Percentiles rank a stretch among this genome's conserved stretches.
These are phyloP conservation scores for Alternaria brassicae DNA, from an alignment of 2,329 filamentous ascomycete genomes.

Conservation along the genomic window DNA sequence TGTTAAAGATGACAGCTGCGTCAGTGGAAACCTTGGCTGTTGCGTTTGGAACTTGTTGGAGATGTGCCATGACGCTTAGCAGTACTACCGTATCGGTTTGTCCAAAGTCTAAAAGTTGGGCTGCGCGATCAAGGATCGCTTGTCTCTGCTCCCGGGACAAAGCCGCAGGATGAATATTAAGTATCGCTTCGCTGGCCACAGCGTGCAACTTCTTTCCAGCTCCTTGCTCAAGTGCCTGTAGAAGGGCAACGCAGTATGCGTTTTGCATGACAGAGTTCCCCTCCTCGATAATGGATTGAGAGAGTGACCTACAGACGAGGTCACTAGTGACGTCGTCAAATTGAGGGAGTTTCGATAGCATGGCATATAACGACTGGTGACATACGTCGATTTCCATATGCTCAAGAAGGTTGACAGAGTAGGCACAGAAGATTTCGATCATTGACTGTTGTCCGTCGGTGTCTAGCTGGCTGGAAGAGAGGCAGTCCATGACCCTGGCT, in stretches of 20 bases:
- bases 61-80: conserved; percentile 38
- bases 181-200: conserved; percentile 26
- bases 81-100: conserved; percentile 16
- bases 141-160: conserved; percentile 45
- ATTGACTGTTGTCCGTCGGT: conserved; percentile 24
- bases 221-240: conserved; percentile 19
- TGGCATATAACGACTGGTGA: conserved; percentile 22
- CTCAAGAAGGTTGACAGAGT: conserved; percentile 36
- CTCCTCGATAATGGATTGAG: conserved; percentile 31
- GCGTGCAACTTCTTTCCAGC: conserved; percentile 11
- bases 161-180: conserved; percentile 33
- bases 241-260: conserved; percentile 29
- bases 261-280: conserved; percentile 27
- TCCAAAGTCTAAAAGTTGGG: conserved; percentile 21
- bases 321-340: conserved; percentile 13
- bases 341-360: conserved; percentile 28
- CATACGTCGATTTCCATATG: conserved; percentile 25
- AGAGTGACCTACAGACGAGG: conserved; percentile 26
- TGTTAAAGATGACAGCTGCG: conserved; percentile 33
- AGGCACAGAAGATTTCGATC: conserved; percentile 37
- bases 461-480: conserved; percentile 25
- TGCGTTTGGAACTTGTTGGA: conserved; percentile 48
- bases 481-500: conserved; percentile 30
- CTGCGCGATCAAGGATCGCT: conserved; percentile 39
- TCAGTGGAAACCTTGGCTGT: conserved; percentile 44